Percentiles rank a stretch among this genome's conserved stretches.
Conservation (phyloP, 768 basidiomycete species). For the Termitomyces sp. region DNA sequence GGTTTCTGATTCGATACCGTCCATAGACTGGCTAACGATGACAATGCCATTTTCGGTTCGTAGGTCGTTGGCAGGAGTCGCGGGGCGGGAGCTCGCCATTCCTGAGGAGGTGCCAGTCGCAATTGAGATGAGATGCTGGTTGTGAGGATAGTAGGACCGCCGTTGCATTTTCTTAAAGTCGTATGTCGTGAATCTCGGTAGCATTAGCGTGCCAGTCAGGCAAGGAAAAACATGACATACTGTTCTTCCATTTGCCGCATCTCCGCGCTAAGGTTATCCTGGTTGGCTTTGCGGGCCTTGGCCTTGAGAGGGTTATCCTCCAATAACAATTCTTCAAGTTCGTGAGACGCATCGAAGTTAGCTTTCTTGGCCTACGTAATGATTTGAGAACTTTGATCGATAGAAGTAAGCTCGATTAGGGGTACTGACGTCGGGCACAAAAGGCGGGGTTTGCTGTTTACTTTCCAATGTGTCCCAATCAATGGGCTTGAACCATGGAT, state of each 20-base stretch:
- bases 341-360: constrained; percentile 98
- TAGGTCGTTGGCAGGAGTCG: constrained; percentile 58
- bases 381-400: background rate
- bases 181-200: constrained; percentile 76
- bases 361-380: constrained; percentile 86
- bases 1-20: constrained; percentile 32
- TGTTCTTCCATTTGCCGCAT: constrained; percentile 99
- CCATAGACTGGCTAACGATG: constrained; percentile 36
- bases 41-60: constrained; percentile 36
- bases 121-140: constrained; percentile 68
- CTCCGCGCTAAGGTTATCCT: constrained; percentile 85
- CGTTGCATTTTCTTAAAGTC: constrained; percentile 92
- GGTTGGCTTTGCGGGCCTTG: constrained; percentile 83
- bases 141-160: constrained; percentile 86
- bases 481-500: constrained; percentile 85
- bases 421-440: constrained; percentile 77
- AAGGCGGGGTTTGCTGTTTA: constrained; percentile 74
- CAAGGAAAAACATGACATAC: constrained; percentile 38
- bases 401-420: background rate
- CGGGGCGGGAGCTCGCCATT: constrained; percentile 65
- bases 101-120: constrained; percentile 74
- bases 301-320: constrained; percentile 98
- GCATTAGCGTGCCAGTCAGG: constrained; percentile 2
- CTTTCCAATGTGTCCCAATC: constrained; percentile 86
- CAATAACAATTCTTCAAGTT: constrained; percentile 90